Evolutionary conservation across 495 filamentous ascomycete genomes (phyloP).

Genomic region (Trichoderma asperelloides): DNA sequence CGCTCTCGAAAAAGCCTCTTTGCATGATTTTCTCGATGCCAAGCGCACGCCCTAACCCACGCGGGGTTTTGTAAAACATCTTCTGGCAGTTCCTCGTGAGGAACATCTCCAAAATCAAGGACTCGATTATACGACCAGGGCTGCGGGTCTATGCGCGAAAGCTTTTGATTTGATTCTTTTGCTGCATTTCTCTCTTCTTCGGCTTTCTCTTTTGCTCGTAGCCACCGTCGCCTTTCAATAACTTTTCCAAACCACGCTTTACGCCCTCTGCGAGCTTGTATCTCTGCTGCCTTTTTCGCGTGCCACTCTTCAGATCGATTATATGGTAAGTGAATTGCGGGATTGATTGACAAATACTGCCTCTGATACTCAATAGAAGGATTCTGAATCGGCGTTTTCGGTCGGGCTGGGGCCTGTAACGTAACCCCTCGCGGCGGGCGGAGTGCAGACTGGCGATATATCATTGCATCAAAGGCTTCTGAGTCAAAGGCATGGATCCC

Average conservation of each 20-base stretch:
- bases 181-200: neutral
- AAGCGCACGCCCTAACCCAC: conserved; percentile 19
- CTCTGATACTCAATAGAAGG: neutral
- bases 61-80: conserved; percentile 20
- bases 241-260: conserved; percentile 35
- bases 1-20: conserved; percentile 7
- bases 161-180: neutral
- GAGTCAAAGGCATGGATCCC: neutral
- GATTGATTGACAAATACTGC: conserved; percentile 29
- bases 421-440: neutral
- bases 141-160: neutral
- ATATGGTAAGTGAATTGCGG: conserved; percentile 32
- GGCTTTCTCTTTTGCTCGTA: conserved; percentile 17
- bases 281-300: conserved; percentile 31
- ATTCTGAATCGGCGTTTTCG: neutral
- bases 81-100: conserved; percentile 10
- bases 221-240: conserved; percentile 24
- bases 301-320: conserved; percentile 30
- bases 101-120: conserved; percentile 10
- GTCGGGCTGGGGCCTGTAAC: neutral
- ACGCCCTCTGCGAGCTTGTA: conserved; percentile 27
- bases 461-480: neutral
- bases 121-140: neutral
- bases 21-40: conserved; percentile 10
- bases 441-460: conserved; percentile 2